Evolutionary conservation across 179 eudicot genomes (phyloP), one percentile per base, ranked within the genome.

Genomic region (Nepenthes alata): DNA sequence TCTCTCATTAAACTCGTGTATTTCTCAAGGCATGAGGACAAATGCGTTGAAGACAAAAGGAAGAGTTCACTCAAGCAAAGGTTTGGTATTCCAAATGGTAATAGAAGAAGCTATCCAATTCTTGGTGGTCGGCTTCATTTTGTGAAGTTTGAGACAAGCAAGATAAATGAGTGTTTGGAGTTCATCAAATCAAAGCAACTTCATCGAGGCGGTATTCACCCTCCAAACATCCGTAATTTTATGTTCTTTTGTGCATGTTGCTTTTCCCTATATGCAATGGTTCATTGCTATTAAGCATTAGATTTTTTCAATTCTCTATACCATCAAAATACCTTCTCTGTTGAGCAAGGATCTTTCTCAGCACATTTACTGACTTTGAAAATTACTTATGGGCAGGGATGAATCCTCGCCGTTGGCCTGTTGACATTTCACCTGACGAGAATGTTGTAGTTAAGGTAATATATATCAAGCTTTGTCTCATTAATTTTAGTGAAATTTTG

Each of bases 121-220:
- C 98, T 93, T 72, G 98, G 98, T 35, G 98, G 98, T 37, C 80
- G 98, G 69, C 86, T 93, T 44, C 98, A 93, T 82, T 93, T 93
- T 76, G 97, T 93, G 8, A 93, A 93, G 73, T 93, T 93, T 75
- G 98, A 93, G 81, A 89, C 98, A 13, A 14, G 71, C 50, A 93
- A 93, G 72, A 85, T 93, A 35, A 83, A 85, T 54, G 95, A 86
- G 67, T 93, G 98, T 78, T 73, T 93, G 54, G 97, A 93, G 67
- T 93, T 93, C 72, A 93, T 93, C 58, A 79, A 80, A 69, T 93
- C 98, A 53, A 93, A 93, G 82, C 89, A 93, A 71, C 98, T 93
- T 77, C 97, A 93, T 64, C 67, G 84, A 65, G 95, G 97, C 47
- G 95, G 98, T 85, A 64, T 67, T 16, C 47, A 45, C 39, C 44